These are phyloP conservation scores for Albizia julibrissin DNA, from an alignment of 306 rosid genomes.

Conservation along the genomic window DNA sequence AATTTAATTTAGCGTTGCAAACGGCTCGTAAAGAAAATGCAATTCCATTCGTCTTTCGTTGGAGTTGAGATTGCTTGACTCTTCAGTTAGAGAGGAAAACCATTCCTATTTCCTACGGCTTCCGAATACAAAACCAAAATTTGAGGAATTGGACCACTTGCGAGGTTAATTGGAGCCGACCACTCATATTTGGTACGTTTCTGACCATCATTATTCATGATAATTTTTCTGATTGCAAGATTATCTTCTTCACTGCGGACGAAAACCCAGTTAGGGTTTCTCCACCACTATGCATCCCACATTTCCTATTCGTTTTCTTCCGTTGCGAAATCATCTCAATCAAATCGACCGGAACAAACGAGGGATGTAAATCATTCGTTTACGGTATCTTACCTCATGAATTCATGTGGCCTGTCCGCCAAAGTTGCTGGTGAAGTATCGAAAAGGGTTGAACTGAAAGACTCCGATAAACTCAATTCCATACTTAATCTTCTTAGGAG, in stretches of 20 bases:
- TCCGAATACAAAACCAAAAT: background rate
- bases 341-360: background rate
- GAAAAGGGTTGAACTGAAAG: background rate
- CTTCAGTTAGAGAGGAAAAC: too few relatives aligned
- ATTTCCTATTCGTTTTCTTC: background rate
- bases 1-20: too few relatives aligned
- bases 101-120: too few relatives aligned
- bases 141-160: background rate
- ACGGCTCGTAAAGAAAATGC: too few relatives aligned
- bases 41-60: too few relatives aligned
- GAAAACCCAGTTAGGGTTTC: background rate
- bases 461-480: constrained; percentile 3
- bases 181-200: background rate
- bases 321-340: background rate
- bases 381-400: constrained; percentile 35
- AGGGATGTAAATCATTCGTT: background rate
- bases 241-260: background rate
- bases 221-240: constrained; percentile 17
- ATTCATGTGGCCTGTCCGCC: constrained; percentile 38
- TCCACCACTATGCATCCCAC: background rate
- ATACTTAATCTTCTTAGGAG: constrained; percentile 32
- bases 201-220: background rate
- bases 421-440: constrained; percentile 15
- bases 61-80: too few relatives aligned
- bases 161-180: background rate